Base-by-base conservation (phyloP, 108 stramenopile genomes). In the Cylindrotheca closterium region DNA sequence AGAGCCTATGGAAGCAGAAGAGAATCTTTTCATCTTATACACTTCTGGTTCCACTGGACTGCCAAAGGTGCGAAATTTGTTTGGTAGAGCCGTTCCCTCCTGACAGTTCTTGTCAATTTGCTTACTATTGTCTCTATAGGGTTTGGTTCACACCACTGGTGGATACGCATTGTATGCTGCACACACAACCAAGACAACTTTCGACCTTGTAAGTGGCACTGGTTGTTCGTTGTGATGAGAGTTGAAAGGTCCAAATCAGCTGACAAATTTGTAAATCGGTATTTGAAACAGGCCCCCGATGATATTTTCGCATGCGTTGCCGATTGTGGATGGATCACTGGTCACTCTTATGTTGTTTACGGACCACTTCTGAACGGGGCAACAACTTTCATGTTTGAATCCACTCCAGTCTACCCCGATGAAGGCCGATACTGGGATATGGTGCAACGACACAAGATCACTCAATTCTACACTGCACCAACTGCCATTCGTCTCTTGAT, bases 401-500 rank as follows among this genome's bases (percentile, higher is more conserved):
- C 67, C 25, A 94, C 95, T 22, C 98, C 98, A 0, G 88, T 95
- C 65, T 98, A 97, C 65, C 98, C 98, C n/a, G 82, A 92, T 73
- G 74, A 87, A 47, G 92, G 94, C 48, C 82, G 98, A 19, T 98
- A 96, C 68, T 96, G 97, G 97, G 93, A 96, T 57, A 84, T 95
- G 84, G 75, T 96, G 31, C 80, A 96, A 49, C 70, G 90, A 3
- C 94, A 95, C 70, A 86, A 89, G 53, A 91, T 97, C 60, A 94
- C 86, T 4, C 78, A 84, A 47, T 87, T 92, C 55, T 88, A 87
- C 69, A 91, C 87, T 15, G 98, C 98, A 0, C 98, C 98, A 5
- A 99, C 98, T 31, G 97, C 98, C 51, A 99, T 99, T 73, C 96
- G 98, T 33, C 80, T 94, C n/a, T 71, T 99, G 45, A 99, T 99